A percentile compares a stretch with the other conserved stretches of the same genome.
phyloP scores from a whole-genome alignment of 495 filamentous ascomycete species.

The Aspergillus ellipticus region DNA sequence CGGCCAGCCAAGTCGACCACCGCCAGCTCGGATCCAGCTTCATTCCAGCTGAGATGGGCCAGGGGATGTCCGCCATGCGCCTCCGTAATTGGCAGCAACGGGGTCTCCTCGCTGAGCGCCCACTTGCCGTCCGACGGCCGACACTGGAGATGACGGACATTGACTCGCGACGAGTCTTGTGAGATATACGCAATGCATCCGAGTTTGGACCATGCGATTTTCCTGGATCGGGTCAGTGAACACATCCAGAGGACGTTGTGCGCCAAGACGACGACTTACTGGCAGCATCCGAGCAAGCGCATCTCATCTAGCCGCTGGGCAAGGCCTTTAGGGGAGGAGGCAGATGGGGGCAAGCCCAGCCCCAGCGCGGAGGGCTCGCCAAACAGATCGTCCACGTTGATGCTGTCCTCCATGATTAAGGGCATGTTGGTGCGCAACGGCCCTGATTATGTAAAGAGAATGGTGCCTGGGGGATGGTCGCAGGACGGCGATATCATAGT shows the following conservation, averaged over 20 bases:
- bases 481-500: constrained; percentile 12
- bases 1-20: constrained; percentile 71
- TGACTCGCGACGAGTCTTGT: constrained; percentile 61
- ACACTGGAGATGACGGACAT: constrained; percentile 68
- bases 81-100: constrained; percentile 39
- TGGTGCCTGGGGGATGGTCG: not conserved
- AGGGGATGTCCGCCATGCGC: constrained; percentile 51
- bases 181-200: constrained; percentile 84
- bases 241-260: not conserved
- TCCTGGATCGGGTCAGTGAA: constrained; percentile 51
- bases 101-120: constrained; percentile 63
- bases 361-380: constrained; percentile 57
- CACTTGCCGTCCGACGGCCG: constrained; percentile 69
- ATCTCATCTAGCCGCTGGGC: constrained; percentile 75
- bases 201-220: constrained; percentile 82
- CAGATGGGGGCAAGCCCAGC: constrained; percentile 51
- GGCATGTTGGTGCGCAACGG: constrained; percentile 26
- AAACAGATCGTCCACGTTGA: constrained; percentile 73
- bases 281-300: constrained; percentile 72
- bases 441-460: not conserved
- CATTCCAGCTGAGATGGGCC: constrained; percentile 78
- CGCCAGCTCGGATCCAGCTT: constrained; percentile 68
- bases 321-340: constrained; percentile 61
- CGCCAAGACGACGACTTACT: constrained; percentile 53
- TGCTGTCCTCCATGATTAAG: constrained; percentile 64